Conservation (phyloP, 768 basidiomycete genomes). For the Leucosporidium yakuticum region DNA sequence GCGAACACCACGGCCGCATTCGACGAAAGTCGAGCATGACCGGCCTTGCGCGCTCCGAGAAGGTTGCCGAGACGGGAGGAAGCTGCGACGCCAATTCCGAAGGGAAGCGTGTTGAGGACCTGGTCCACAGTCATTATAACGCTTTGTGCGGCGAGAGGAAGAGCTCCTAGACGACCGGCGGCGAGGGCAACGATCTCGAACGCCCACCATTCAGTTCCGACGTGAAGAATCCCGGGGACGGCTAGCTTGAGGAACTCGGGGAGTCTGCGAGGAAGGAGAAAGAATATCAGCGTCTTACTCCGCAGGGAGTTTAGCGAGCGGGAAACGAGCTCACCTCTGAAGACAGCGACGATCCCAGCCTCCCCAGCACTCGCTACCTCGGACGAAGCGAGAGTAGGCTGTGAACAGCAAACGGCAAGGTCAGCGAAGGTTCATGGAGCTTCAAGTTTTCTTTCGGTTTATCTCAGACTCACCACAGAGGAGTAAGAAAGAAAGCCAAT, state of each 20-base stretch:
- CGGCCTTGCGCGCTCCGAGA: constrained; percentile 56
- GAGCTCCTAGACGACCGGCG: constrained; percentile 62
- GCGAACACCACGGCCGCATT: constrained; percentile 62
- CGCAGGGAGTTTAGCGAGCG: too few species aligned
- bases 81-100: constrained; percentile 66
- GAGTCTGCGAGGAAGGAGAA: constrained; percentile 4
- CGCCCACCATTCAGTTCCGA: constrained; percentile 75
- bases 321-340: neutral
- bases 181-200: constrained; percentile 76
- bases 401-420: constrained; percentile 46
- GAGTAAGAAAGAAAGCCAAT: constrained; percentile 64
- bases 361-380: constrained; percentile 49
- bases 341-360: constrained; percentile 44
- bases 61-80: constrained; percentile 68
- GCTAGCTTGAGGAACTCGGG: constrained; percentile 58
- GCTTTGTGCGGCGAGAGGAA: constrained; percentile 66
- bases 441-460: too few species aligned
- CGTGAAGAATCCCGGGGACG: constrained; percentile 71
- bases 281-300: too few species aligned
- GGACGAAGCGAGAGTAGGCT: constrained; percentile 59
- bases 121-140: constrained; percentile 73
- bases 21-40: constrained; percentile 55
- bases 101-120: constrained; percentile 67
- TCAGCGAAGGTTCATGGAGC: too few species aligned
- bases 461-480: constrained; percentile 19